Evolutionary conservation across 257 asterid genomes (phyloP).

Genomic region (Solanum microdontum): DNA sequence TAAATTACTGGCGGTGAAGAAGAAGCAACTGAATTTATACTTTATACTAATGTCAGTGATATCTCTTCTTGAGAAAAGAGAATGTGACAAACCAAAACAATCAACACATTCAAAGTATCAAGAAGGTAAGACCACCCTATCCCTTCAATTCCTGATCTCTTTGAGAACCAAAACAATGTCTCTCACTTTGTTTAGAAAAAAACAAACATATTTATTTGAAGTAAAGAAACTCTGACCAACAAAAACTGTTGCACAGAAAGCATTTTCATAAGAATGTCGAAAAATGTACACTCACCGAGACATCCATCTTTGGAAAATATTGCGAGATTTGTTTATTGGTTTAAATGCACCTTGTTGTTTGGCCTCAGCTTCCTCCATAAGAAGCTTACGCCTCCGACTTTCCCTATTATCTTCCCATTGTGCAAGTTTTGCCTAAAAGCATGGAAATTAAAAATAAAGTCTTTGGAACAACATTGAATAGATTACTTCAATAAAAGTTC

Average conservation of each 20-base stretch:
- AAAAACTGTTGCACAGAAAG: not conserved
- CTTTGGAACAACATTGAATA: constrained; percentile 1
- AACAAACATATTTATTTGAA: not conserved
- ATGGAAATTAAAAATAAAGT: constrained; percentile 2
- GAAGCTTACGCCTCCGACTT: constrained; percentile 52
- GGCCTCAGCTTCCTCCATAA: constrained; percentile 69
- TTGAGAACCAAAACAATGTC: not conserved
- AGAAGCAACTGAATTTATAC: not conserved
- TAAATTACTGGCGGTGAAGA: not conserved
- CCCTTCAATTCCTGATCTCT: not conserved
- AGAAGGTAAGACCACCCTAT: not conserved
- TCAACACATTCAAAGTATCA: not conserved
- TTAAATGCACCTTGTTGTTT: constrained; percentile 45
- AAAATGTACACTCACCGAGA: constrained; percentile 37
- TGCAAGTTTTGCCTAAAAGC: constrained; percentile 47
- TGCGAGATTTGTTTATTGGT: constrained; percentile 34
- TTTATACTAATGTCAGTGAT: not conserved
- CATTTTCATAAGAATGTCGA: not conserved
- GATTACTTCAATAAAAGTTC: not conserved
- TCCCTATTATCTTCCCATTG: constrained; percentile 78
- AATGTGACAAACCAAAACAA: not conserved
- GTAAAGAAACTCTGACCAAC: not conserved
- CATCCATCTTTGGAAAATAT: constrained; percentile 61
- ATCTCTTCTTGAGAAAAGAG: not conserved
- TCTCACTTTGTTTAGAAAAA: not conserved